Evolutionary conservation across 2,329 filamentous ascomycete genomes (phyloP).

Genomic region (Ascochyta lentis): DNA sequence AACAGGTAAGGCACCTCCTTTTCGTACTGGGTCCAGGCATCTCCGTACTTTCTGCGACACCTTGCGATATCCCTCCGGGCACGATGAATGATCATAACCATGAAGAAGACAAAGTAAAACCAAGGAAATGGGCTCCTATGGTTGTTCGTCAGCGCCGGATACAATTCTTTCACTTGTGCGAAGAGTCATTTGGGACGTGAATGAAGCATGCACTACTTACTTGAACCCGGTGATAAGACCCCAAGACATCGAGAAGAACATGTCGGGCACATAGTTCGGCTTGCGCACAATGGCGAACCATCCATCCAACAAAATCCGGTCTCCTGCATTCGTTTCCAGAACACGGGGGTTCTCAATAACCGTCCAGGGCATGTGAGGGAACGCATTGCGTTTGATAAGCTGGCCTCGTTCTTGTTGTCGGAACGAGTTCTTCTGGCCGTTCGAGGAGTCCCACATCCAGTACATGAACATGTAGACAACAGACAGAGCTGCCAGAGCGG

Average conservation of each 20-base stretch:
- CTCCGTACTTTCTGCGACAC: conserved; percentile 78
- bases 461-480: conserved; percentile 78
- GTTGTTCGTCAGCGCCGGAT: neutral
- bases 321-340: conserved; percentile 74
- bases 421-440: conserved; percentile 93
- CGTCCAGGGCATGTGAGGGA: conserved; percentile 87
- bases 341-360: conserved; percentile 78
- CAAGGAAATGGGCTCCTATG: conserved; percentile 71
- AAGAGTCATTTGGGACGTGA: neutral
- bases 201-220: conserved; percentile 48
- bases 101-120: conserved; percentile 86
- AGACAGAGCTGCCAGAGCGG: conserved; percentile 68
- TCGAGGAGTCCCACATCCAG: conserved; percentile 89
- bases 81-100: conserved; percentile 78
- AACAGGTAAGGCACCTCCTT: conserved; percentile 80
- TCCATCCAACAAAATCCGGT: conserved; percentile 79
- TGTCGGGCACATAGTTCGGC: conserved; percentile 79
- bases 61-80: conserved; percentile 75
- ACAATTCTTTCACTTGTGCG: neutral
- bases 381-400: conserved; percentile 71
- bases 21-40: conserved; percentile 81
- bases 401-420: conserved; percentile 77
- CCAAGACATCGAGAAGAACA: conserved; percentile 80
- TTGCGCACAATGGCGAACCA: conserved; percentile 78
- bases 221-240: conserved; percentile 78